Conservation (phyloP, 352 stramenopile genomes). For the Pythium sp. region DNA sequence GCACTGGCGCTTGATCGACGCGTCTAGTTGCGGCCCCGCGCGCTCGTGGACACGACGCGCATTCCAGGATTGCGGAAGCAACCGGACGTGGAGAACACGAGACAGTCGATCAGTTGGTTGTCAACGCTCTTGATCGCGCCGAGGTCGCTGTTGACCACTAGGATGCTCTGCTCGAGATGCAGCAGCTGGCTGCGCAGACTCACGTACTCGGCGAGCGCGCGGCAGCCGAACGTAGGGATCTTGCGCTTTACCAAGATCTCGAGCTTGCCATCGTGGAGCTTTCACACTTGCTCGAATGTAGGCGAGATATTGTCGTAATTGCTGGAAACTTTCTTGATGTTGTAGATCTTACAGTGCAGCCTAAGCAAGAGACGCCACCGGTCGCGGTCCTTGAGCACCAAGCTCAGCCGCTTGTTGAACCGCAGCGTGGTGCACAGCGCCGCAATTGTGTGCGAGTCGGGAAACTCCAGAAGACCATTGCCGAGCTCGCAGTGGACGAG, state of each 20-base stretch:
- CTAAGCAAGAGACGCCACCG: conserved; percentile 11
- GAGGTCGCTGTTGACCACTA: conserved; percentile 44
- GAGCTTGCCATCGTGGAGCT: background rate
- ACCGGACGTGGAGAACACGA: conserved; percentile 55
- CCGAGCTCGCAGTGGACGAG: conserved; percentile 9
- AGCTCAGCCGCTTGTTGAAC: background rate
- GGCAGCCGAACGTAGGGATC: background rate
- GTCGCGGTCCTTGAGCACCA: conserved; percentile 3
- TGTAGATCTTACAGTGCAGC: conserved; percentile 4
- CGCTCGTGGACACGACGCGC: conserved; percentile 50
- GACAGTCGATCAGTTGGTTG: conserved; percentile 40
- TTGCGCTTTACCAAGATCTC: conserved; percentile 1
- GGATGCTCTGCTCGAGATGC: conserved; percentile 29
- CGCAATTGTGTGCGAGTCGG: conserved; percentile 10
- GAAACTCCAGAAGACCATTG: conserved; percentile 14
- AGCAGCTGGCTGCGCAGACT: conserved; percentile 39
- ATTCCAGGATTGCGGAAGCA: conserved; percentile 34
- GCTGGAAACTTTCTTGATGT: background rate
- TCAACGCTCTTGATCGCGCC: conserved; percentile 28
- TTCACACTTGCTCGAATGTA: background rate
- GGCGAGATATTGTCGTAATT: background rate
- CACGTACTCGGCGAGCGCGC: conserved; percentile 34
- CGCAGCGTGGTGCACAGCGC: background rate
- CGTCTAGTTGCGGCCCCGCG: conserved; percentile 30
- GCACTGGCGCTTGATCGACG: conserved; percentile 8